Base-by-base conservation (phyloP, 2,329 filamentous ascomycete genomes). In the Microdochium bolleyi region DNA sequence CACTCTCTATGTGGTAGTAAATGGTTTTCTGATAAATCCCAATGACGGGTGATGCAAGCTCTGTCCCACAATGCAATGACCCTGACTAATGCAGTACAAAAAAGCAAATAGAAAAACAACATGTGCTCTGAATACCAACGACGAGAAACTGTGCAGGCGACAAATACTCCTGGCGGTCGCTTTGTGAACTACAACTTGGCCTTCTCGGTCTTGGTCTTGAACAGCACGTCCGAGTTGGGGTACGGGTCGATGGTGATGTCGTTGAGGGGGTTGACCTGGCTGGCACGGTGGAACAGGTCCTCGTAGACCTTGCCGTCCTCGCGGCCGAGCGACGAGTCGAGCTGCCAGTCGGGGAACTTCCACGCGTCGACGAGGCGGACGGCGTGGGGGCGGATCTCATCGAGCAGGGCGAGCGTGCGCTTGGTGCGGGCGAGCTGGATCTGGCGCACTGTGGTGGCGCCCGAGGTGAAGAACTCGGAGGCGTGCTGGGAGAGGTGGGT, bases 301-400 rank as follows among this genome's bases (percentile, higher is more conserved):
- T 88, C 84, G 60, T 91, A 91, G 1, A 90, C 87, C 61, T 86
- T 84, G 21, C 88, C 87, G 55, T 91, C 87, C 46, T 79, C 80
- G 1, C 86, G 74, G 1, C 88, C 87, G 38, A 91, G 67, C 54
- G 80, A 83, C 60, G 80, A 85, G 64, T 91, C 87, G 2, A 91
- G 76, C 60, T 88, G 84, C 85, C 85, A 91, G 64, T 91, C 87
- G 1, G 87, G 83, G 69, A 91, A 88, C 55, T 81, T 80, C 88
- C 87, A 91, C 0, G 84, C 74, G 61, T 91, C 87, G 0, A 89
- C 87, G 11, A 91, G 70, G 11, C 80, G 69, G 14, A 91, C 76
- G 1, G 87, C 85, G 63, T 91, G 87, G 2, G 87, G 88, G 5
- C 88, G 75, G 55, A 91, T 82, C 56, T 89, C 84, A 54, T 84